Evolutionary conservation across 1,139 yeast genomes (phyloP), one percentile per base, ranked within the genome.

Genomic region (Citeromyces siamensis): DNA sequence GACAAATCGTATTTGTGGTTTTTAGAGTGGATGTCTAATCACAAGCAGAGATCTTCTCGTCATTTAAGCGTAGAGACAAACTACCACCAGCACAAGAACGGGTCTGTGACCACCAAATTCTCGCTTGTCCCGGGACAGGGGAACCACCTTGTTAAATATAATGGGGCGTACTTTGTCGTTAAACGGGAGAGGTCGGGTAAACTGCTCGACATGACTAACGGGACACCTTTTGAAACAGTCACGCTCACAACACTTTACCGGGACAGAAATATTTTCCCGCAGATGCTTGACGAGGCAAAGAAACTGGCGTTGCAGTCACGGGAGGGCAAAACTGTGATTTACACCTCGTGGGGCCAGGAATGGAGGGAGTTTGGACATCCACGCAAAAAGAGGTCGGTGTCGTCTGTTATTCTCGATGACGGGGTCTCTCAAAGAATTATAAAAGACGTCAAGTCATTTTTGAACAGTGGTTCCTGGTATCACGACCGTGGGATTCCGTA

Each of bases 341-440:
- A 73, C 57, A 85, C 95, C 2, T 82, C 95, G 2, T 88, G 93
- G 83, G 98, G 97, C 1, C 95, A 95, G 10, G 99, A 90, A 52
- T 90, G 99, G 99, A 68, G 98, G 48, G 95, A 95, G 3, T 90
- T 90, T 62, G 99, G 99, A 2, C 93, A 82, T 52, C 97, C 99
- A 2, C 68, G 96, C 45, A 79, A 79, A 47, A 88, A 90, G 58
- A 68, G 99, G 49, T 62, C 79, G 35, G 59, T 88, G 28, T 90
- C 83, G 5, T 82, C 94, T 10, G 99, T 90, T 12, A 77, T 90
- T 29, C 62, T 90, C 40, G 97, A 86, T 52, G 56, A 68, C 27
- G 90, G 85, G 1, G 62, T 90, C 35, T 75, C 77, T 44, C 82
- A 79, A 41, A 50, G 56, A 12, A 72, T 90, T 18, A 55, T 83